These are phyloP conservation scores for Agrocybe praecox DNA, from an alignment of 768 basidiomycete species.

Conservation along the genomic window DNA sequence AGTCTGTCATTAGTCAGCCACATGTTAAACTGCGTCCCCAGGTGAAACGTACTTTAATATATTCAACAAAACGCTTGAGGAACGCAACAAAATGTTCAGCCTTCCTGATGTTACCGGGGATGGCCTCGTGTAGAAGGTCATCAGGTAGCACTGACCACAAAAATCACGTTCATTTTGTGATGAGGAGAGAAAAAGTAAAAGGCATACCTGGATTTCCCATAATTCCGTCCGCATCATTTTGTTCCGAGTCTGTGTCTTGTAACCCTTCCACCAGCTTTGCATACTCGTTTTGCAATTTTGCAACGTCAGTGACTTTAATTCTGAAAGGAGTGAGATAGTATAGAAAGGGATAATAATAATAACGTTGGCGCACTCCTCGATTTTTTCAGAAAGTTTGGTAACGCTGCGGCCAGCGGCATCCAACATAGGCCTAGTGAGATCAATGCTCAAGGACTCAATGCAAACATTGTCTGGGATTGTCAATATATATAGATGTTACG, in stretches of 20 bases:
- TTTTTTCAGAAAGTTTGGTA: constrained; percentile 82
- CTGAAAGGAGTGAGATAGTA: constrained; percentile 38
- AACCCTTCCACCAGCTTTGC: constrained; percentile 92
- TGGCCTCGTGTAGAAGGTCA: constrained; percentile 91
- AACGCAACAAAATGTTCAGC: constrained; percentile 99
- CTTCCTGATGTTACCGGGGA: constrained; percentile 98
- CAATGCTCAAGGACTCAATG: constrained; percentile 97
- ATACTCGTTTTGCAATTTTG: constrained; percentile 96
- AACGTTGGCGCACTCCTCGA: constrained; percentile 79
- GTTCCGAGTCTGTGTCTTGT: constrained; percentile 69
- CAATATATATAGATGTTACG: neutral
- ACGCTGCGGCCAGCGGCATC: constrained; percentile 93
- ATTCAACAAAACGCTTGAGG: constrained; percentile 97
- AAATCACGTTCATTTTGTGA: neutral
- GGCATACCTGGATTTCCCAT: constrained; percentile 87
- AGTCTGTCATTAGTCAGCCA: constrained; percentile 54
- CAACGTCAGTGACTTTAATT: constrained; percentile 92
- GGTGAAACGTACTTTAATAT: constrained; percentile 74
- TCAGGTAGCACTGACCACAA: constrained; percentile 75
- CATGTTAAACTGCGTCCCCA: neutral
- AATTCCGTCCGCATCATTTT: constrained; percentile 73
- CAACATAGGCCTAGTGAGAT: constrained; percentile 95
- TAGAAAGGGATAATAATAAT: neutral
- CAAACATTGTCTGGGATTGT: constrained; percentile 90
- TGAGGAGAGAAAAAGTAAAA: neutral